These are phyloP conservation scores for Saccharomyces hybrid DNA, from an alignment of 1,139 yeast species.

Conservation along the genomic window DNA sequence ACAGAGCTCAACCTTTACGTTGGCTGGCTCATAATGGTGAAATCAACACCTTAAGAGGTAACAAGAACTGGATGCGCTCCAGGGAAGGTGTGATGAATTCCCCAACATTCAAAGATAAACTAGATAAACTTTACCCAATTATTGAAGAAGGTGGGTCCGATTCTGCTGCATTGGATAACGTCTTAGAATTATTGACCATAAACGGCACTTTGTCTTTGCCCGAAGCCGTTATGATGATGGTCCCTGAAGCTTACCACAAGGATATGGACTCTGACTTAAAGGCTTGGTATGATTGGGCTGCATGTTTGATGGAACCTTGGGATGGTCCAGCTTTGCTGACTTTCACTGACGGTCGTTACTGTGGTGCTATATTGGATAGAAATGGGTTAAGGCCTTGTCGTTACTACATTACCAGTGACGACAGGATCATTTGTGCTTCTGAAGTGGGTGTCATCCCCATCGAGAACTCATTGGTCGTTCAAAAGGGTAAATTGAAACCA, in stretches of 20 bases:
- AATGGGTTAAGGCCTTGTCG: slow-evolving; percentile 98
- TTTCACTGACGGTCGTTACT: slow-evolving; percentile 93
- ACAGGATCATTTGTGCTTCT: slow-evolving; percentile 93
- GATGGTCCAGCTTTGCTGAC: slow-evolving; percentile 98
- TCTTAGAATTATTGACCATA: slow-evolving; percentile 79
- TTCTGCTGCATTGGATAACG: slow-evolving; percentile 97
- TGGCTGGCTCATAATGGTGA: slow-evolving; percentile 99
- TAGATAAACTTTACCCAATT: slow-evolving; percentile 85
- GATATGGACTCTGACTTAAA: slow-evolving; percentile 89
- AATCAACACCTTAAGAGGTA: slow-evolving; percentile 92
- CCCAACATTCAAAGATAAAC: slow-evolving; percentile 78
- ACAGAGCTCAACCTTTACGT: slow-evolving; percentile 95
- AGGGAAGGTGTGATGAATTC: slow-evolving; percentile 96
- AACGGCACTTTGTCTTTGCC: slow-evolving; percentile 90
- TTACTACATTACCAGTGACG: slow-evolving; percentile 89
- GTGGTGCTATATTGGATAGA: slow-evolving; percentile 97
- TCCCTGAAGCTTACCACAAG: slow-evolving; percentile 98
- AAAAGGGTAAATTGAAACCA: slow-evolving; percentile 91
- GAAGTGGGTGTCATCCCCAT: slow-evolving; percentile 96
- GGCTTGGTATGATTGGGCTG: slow-evolving; percentile 99
- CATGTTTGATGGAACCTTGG: slow-evolving; percentile 99
- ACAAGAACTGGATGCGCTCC: slow-evolving; percentile 98
- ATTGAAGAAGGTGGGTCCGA: slow-evolving; percentile 98
- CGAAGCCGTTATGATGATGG: slow-evolving; percentile 94
- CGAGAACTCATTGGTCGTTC: slow-evolving; percentile 72